Base-by-base conservation (phyloP, 495 filamentous ascomycete species). In the Cercophora newfieldiana region DNA sequence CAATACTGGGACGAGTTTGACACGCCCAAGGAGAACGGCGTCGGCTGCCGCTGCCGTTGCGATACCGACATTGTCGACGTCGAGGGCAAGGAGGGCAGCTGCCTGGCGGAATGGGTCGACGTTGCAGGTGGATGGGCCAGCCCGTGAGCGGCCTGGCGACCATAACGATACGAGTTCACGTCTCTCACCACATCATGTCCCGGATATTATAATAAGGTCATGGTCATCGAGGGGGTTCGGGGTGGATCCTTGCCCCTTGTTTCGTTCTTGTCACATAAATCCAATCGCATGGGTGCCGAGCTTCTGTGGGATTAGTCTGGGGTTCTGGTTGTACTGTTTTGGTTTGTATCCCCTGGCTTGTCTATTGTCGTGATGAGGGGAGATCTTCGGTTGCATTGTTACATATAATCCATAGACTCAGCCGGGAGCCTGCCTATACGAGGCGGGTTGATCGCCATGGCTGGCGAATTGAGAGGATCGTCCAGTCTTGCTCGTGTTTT, bases 11-110 rank as follows among this genome's bases (percentile, higher is more conserved):
- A 92, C 28, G 86, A 85, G 22, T 90, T 86, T 71, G 95, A 99
- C 75, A 77, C 86, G 7, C 90, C 89, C 65, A 92, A 94, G 80
- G 94, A 98, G 82, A 98, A 98, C 72, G 95, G 95, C 62, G 95
- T 99, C 22, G 95, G 95, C 31, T 99, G 95, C 80, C 85, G 95
- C 73, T 99, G 95, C 85, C 89, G 89, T 70, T 99, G 95, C 76
- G 95, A 99, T 75, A 97, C 94, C n/a, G 95, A 98, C 77, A 96
- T 98, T 72, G 90, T 92, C 25, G 95, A 99, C 72, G 93, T 99
- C 24, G 95, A 99, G 78, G 92, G 91, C 77, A 98, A 98, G 80
- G 89, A 93, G 75, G 95, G 96, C 63, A 96, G 91, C 70, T 99
- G 95, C 81, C 81, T 98, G 48, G 81, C 91, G 12, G 94, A 99